These are phyloP conservation scores for Trichoderma orchidacearum DNA, from an alignment of 495 filamentous ascomycete genomes.

Conservation along the genomic window DNA sequence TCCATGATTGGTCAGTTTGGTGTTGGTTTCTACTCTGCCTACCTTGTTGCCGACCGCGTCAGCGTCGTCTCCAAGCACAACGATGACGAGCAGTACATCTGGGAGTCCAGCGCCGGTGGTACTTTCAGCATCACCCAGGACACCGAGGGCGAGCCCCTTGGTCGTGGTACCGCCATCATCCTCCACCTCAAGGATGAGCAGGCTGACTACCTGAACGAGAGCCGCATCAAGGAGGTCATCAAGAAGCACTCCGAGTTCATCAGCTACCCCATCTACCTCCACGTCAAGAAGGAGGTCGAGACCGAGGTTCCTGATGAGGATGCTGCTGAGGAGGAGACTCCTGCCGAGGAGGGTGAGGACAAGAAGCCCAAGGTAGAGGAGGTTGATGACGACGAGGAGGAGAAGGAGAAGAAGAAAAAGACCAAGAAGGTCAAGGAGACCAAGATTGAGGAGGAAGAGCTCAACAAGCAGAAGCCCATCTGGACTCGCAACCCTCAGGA, in stretches of 20 bases:
- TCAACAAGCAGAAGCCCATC: constrained; percentile 99
- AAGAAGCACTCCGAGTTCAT: constrained; percentile 99
- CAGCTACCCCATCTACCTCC: constrained; percentile 99
- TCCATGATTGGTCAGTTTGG: constrained; percentile 99
- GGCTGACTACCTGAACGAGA: constrained; percentile 93
- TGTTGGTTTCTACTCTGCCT: constrained; percentile 99
- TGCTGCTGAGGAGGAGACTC: constrained; percentile 52
- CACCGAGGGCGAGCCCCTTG: constrained; percentile 78
- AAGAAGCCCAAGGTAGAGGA: constrained; percentile 82
- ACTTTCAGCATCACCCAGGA: constrained; percentile 91
- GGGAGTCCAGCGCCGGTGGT: constrained; percentile 95
- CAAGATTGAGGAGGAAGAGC: constrained; percentile 96
- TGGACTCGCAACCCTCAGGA: constrained; percentile 97
- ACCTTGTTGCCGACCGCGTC: constrained; percentile 94
- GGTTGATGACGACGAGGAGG: constrained; percentile 61
- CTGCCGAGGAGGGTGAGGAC: constrained; percentile 51
- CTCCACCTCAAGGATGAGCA: constrained; percentile 99
- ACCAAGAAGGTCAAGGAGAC: constrained; percentile 99
- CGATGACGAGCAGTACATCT: constrained; percentile 99
- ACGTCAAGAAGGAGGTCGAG: constrained; percentile 98
- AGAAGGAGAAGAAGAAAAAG: constrained; percentile 82
- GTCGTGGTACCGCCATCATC: constrained; percentile 94
- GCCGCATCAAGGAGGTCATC: constrained; percentile 99
- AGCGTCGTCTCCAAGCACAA: constrained; percentile 97
- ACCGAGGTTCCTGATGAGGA: constrained; percentile 97